phyloP scores from a whole-genome alignment of 306 rosid species.

The Rosa multiflora region DNA sequence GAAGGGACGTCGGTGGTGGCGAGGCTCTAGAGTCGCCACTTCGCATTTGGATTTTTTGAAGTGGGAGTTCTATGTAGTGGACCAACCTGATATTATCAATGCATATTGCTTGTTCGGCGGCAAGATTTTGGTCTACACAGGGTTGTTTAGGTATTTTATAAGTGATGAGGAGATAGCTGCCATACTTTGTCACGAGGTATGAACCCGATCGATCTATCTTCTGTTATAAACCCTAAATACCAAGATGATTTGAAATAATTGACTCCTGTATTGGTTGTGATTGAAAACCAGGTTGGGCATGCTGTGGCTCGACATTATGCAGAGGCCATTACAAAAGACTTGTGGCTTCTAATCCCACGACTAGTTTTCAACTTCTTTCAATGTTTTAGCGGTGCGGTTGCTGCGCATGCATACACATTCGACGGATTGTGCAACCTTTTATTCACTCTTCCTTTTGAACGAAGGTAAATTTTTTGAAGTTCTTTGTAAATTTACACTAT shows the following conservation, averaged over 20 bases:
- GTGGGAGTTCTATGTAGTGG: conserved; percentile 83
- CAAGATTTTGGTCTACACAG: conserved; percentile 76
- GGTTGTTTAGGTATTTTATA: conserved; percentile 61
- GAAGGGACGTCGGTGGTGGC: no score
- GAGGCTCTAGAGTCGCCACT: not conserved
- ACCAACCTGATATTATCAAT: conserved; percentile 66
- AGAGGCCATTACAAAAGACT: conserved; percentile 62
- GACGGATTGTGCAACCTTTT: conserved; percentile 61
- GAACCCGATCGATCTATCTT: no score
- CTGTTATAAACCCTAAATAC: no score
- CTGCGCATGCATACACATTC: not conserved
- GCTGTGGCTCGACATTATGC: conserved; percentile 84
- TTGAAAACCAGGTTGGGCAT: conserved; percentile 64
- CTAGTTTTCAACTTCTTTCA: not conserved
- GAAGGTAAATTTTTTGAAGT: conserved; percentile 46
- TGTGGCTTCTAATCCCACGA: conserved; percentile 64
- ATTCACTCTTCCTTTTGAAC: conserved; percentile 71
- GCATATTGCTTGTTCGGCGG: conserved; percentile 84
- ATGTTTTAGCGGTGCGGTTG: no score
- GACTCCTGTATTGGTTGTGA: no score
- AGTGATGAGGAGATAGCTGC: conserved; percentile 75
- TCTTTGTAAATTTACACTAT: not conserved
- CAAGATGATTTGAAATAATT: no score
- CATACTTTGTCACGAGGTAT: conserved; percentile 82
- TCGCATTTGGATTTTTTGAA: conserved; percentile 73